Base-by-base conservation (phyloP, 805 yeast species). In the Nakazawaea peltata region DNA sequence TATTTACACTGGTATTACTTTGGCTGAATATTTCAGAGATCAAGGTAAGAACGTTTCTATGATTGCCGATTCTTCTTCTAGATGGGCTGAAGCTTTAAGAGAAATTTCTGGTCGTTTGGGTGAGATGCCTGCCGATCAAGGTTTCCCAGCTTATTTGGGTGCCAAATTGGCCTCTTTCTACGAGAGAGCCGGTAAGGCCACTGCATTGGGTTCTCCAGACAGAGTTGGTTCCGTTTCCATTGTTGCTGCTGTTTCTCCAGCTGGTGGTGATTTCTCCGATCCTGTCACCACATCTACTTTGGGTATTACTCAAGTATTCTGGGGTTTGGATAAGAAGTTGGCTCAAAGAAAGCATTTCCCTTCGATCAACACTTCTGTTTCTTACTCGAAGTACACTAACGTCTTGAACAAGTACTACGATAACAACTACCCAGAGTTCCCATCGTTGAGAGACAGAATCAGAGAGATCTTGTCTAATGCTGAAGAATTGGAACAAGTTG, bases 91-190 rank as follows among this genome's bases (percentile, higher is more conserved):
- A 71, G 99, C 99, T 43, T 74, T 92, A 59, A 88, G 99, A 81
- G 99, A 92, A 75, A 82, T 92, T 61, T 88, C 97, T 35, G 99
- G 99, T 76, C 94, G 99, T 76, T 73, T 92, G 61, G 99, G 98
- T 67, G 99, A 92, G 73, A 92, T 92, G 99, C 99, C 99, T 59
- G 99, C 99, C 43, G 99, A 92, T 67, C 98, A 94, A 72, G 99
- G 99, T 72, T 92, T 88, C 92, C 99, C 99, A 43, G 99, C 99
- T 34, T 92, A 92, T 61, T 73, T 92, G 61, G 98, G 98, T 69
- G 96, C 99, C 35, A 92, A 92, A 61, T 75, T 92, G 53, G 97
- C 99, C 39, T 90, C 97, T 38, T 92, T 92, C 77, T 92, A 92
- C 65, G 99, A 92, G 70, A 86, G 99, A 71, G 99, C 99, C 31